A percentile compares a stretch with the other conserved stretches of the same genome.
These are phyloP conservation scores for Edaphochlamys debaryana DNA, from an alignment of 139 green algal genomes.

Conservation along the genomic window DNA sequence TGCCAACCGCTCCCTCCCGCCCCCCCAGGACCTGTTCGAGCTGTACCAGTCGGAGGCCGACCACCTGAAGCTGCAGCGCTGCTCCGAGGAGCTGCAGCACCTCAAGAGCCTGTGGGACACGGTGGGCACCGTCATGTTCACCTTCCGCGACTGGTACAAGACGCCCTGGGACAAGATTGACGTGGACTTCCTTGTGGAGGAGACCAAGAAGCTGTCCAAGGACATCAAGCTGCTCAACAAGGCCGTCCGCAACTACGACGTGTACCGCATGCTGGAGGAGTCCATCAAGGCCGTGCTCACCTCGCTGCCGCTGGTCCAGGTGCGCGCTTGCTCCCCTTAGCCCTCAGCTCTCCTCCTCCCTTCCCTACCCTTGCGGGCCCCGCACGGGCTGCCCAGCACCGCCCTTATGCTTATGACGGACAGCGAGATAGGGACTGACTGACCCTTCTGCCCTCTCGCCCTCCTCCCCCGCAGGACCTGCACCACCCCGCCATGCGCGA, in stretches of 20 bases:
- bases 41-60: conserved; percentile 77
- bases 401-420: too few relatives aligned
- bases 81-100: conserved; percentile 86
- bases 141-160: conserved; percentile 85
- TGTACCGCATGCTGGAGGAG: conserved; percentile 88
- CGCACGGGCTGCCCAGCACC: too few relatives aligned
- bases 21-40: conserved; percentile 83
- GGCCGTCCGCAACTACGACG: conserved; percentile 82
- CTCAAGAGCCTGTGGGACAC: conserved; percentile 90
- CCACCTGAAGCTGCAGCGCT: conserved; percentile 85
- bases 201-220: conserved; percentile 89
- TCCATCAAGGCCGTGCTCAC: conserved; percentile 86
- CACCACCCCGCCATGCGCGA: conserved; percentile 91
- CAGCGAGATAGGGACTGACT: too few relatives aligned
- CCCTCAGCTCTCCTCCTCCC: too few relatives aligned
- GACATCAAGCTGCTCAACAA: conserved; percentile 85
- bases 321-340: too few relatives aligned
- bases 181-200: conserved; percentile 85
- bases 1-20: too few relatives aligned
- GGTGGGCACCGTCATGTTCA: conserved; percentile 82
- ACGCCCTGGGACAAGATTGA: conserved; percentile 91
- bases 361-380: too few relatives aligned
- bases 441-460: too few relatives aligned
- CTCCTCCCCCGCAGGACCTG: conserved; percentile 76
- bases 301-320: conserved; percentile 84